Base-by-base conservation (phyloP, 108 stramenopile genomes). In the Asterionellopsis glacialis region DNA sequence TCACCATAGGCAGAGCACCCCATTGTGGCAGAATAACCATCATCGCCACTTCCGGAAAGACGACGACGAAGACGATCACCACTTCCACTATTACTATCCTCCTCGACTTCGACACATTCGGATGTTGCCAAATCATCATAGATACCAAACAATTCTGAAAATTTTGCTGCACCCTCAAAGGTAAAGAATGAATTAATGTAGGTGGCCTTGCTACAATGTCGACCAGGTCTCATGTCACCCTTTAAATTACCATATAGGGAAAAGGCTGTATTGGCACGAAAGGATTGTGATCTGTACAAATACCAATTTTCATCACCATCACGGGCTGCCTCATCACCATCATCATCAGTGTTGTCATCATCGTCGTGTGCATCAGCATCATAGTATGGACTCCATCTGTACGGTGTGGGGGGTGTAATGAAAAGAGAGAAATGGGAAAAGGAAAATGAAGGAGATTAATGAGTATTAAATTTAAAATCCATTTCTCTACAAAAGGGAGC, bases 161-260 rank as follows among this genome's bases (percentile, higher is more conserved):
- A 13, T 18, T 12, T 73, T 26, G 78, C 76, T 3, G 68, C 63
- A 38, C 79, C 76, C 12, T 51, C 64, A 39, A 68, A 72, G 49
- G 83, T 77, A 65, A 84, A 81, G 58, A 81, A 84, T 0, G 78
- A 77, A 53, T 84, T 77, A 59, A 84, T 81, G 48, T 64, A 84
- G 11, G 79, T 71, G 44, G 62, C 39, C 21, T 42, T 40, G 33
- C 47, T 50, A 58, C 83, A 72, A 18, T 52, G 19, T 5, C 33
- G 33, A 2, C 22, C 48, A 55, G 61, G 0, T 23, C 9, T 53
- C 64, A 51, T 54, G 70, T 22, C 11, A 56, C 80, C 41, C 39
- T 53, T 55, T 13, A 83, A 55, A 10, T 73, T 44, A 41, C 85
- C 80, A 41, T 81, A 79, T 0, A 87, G 61, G 5, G 68, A 65